A percentile compares a stretch with the other conserved stretches of the same genome.
phyloP scores from a whole-genome alignment of 2,329 filamentous ascomycete species.

The Sporothrix brasiliensis region DNA sequence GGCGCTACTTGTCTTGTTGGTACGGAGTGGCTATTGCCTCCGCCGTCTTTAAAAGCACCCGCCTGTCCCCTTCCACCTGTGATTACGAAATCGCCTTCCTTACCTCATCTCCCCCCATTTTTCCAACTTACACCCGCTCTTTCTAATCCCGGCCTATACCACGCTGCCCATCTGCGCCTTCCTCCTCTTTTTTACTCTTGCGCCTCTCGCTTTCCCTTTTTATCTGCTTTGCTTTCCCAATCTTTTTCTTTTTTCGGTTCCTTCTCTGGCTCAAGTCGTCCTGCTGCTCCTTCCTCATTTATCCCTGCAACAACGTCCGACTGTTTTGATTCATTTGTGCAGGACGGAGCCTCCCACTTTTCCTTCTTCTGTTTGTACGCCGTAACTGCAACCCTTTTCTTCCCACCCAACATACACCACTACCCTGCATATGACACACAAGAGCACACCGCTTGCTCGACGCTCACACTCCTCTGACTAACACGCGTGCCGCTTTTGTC shows the following conservation, averaged over 20 bases:
- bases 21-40: slow-evolving; percentile 10
- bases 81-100: slow-evolving; percentile 37
- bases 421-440: not conserved
- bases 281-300: not conserved
- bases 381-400: not conserved
- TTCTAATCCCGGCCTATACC: slow-evolving; percentile 18
- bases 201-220: not conserved
- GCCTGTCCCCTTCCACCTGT: slow-evolving; percentile 28
- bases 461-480: slow-evolving; percentile 8
- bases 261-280: not conserved
- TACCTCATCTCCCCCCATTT: slow-evolving; percentile 35
- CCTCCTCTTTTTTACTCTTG: slow-evolving; percentile 18
- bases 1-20: slow-evolving; percentile 10
- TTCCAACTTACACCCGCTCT: slow-evolving; percentile 32
- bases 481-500: not conserved
- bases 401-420: slow-evolving; percentile 10
- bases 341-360: not conserved
- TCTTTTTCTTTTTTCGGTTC: not conserved
- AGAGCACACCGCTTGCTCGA: slow-evolving; percentile 1
- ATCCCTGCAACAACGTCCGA: not conserved
- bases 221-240: not conserved
- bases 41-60: slow-evolving; percentile 34
- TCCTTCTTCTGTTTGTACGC: not conserved
- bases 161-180: slow-evolving; percentile 24
- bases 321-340: slow-evolving; percentile 11